Evolutionary conservation across 208 protist genomes (phyloP).

Genomic region (Sergeia podlipaevii): DNA sequence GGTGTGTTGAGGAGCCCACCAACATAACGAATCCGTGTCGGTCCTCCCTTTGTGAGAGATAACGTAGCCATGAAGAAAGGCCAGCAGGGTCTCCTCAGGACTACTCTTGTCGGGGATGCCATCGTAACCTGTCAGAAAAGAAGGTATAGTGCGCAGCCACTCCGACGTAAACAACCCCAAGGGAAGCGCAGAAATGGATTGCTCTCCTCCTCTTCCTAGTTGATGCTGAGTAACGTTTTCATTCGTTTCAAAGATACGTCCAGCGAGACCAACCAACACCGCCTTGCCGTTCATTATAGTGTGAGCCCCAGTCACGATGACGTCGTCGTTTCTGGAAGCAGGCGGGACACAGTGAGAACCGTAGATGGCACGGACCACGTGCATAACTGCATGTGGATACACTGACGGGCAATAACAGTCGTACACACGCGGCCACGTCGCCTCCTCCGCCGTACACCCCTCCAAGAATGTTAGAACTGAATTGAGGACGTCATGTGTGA

Average conservation of each 20-base stretch:
- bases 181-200: too few relatives aligned
- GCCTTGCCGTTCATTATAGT: conserved; percentile 17
- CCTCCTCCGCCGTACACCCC: conserved; percentile 6
- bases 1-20: conserved; percentile 44
- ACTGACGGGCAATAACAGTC: conserved; percentile 43
- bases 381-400: conserved; percentile 52
- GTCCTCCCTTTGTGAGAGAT: conserved; percentile 12
- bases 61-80: conserved; percentile 29
- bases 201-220: too few relatives aligned
- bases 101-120: background rate
- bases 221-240: too few relatives aligned
- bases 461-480: conserved; percentile 38
- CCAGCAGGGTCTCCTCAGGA: conserved; percentile 16
- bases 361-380: conserved; percentile 39
- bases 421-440: conserved; percentile 25
- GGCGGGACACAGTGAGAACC: conserved; percentile 11
- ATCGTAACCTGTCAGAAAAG: too few relatives aligned
- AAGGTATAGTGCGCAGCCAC: too few relatives aligned
- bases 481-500: conserved; percentile 31
- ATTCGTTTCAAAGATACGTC: conserved; percentile 26
- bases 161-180: too few relatives aligned
- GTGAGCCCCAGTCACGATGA: background rate
- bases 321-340: background rate
- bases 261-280: conserved; percentile 43
- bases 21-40: conserved; percentile 15